Conservation (phyloP, 305 asterid species). For the Andrographis paniculata region DNA sequence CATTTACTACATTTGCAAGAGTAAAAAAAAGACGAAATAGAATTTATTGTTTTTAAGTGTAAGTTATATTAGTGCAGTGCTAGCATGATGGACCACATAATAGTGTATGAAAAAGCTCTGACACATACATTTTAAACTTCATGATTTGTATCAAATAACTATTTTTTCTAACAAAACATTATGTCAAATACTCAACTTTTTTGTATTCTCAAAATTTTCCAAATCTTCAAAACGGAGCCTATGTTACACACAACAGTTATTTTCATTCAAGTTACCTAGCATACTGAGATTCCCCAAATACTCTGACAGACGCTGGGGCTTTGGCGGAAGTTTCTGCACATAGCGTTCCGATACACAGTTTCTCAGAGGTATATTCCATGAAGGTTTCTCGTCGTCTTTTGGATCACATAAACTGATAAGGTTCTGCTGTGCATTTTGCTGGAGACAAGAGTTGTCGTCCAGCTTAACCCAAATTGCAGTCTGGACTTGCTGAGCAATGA, state of each 20-base stretch:
- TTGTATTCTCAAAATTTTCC: too few species aligned
- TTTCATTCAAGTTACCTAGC: conserved; percentile 36
- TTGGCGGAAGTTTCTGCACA: conserved; percentile 64
- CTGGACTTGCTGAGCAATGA: conserved; percentile 78
- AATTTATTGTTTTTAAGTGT: too few species aligned
- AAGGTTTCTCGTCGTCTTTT: conserved; percentile 42
- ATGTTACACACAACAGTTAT: not conserved
- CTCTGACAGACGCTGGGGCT: conserved; percentile 80
- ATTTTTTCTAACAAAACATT: too few species aligned
- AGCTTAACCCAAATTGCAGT: conserved; percentile 84
- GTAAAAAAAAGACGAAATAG: too few species aligned
- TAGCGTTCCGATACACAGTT: conserved; percentile 45
- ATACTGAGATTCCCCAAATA: conserved; percentile 50
- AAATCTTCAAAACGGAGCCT: not conserved
- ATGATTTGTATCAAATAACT: too few species aligned
- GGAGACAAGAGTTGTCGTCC: conserved; percentile 54
- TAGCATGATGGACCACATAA: not conserved
- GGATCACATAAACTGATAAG: conserved; percentile 53
- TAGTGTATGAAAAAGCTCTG: too few species aligned
- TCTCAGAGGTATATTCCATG: conserved; percentile 67
- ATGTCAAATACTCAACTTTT: too few species aligned
- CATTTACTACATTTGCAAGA: too few species aligned
- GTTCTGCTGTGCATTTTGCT: conserved; percentile 41
- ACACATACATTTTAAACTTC: too few species aligned
- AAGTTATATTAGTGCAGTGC: not conserved